Base-by-base conservation (phyloP, 225 moss, liverwort and hornwort species). In the Thuidium tamariscinum region DNA sequence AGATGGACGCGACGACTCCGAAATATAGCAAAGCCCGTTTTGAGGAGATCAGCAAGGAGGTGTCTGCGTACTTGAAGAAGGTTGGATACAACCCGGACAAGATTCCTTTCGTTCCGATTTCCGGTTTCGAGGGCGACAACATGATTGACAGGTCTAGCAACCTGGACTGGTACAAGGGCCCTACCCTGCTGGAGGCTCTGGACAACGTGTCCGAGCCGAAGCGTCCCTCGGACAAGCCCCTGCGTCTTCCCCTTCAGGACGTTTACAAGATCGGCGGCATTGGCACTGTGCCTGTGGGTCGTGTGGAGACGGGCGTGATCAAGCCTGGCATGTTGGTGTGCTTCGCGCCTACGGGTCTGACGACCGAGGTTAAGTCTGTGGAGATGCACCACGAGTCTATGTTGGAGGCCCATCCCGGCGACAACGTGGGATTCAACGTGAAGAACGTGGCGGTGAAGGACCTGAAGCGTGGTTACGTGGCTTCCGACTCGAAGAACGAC, bases 1-100 rank as follows among this genome's bases (percentile, higher is more conserved):
- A 95, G 94, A 95, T 96, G 95, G 96, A 96, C 73, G 96, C 96
- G 8, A 96, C 96, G 0, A 96, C 96, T 4, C 96, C 96, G 9
- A 96, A 96, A 92, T 96, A 96, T 80, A 91, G 89, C 89, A 91
- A 93, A 89, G 86, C 76, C 4, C 89, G 93, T 30, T 93, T 89
- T 68, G 93, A 93, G 22, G 93, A 94, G 70, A 94, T 94, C 72
- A 88, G 26, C 13, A 94, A 92, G 88, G 93, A 94, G 89, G 92
- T 92, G 88, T 89, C 92, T 5, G 30, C 92, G 1, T 94, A 92
- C 85, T 72, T 94, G 89, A 94, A 94, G 93, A 94, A 92, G 88
- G 93, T 94, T 16, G 93, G 93, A 0, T 94, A 94, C 92, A 92
- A 94, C 62, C 93, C 93, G 2, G 93, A 92, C 17, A 93, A 94